Evolutionary conservation across 78 protist genomes (phyloP).

Genomic region (Dictyostelium brefeldianum): DNA sequence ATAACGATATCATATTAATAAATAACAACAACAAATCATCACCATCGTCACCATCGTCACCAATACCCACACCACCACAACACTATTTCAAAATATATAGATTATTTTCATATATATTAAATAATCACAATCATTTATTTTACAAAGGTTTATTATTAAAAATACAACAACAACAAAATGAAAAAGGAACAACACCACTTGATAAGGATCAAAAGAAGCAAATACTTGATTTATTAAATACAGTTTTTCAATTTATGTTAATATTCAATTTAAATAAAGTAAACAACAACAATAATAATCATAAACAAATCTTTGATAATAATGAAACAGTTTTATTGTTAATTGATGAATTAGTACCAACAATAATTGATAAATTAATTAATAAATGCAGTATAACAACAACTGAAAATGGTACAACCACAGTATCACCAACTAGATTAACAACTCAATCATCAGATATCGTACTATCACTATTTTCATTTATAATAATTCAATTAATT

Average conservation of each 20-base stretch:
- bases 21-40: too few species aligned
- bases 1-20: background rate
- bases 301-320: too few species aligned
- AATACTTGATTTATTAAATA: background rate
- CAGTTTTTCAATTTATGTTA: background rate
- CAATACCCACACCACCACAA: background rate
- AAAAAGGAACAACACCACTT: background rate
- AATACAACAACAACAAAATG: too few species aligned
- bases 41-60: background rate
- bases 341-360: background rate
- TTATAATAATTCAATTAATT: background rate
- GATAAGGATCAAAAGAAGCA: background rate
- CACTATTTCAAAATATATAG: background rate
- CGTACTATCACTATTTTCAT: background rate
- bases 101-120: conserved; percentile 1
- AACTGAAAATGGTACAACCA: background rate
- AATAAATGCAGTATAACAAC: background rate
- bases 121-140: background rate
- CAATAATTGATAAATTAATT: background rate
- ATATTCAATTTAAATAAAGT: background rate
- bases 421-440: background rate
- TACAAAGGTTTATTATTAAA: background rate
- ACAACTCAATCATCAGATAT: conserved; percentile 27
- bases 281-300: background rate
- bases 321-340: background rate